Evolutionary conservation across 2,329 filamentous ascomycete genomes (phyloP).

Genomic region (Aschersonia sp.): DNA sequence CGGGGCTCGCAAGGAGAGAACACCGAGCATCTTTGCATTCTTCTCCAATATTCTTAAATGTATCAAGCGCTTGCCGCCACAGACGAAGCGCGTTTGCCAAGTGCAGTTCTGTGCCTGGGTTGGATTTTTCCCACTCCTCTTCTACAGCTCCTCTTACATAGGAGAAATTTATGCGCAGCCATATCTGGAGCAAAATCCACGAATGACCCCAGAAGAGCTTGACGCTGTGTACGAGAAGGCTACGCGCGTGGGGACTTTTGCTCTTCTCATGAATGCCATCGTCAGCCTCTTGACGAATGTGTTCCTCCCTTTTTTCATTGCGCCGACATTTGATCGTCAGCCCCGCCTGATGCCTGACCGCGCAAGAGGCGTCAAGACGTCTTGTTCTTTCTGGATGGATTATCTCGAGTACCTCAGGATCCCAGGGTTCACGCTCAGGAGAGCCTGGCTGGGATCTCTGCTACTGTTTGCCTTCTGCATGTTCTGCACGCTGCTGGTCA

Average conservation of each 20-base stretch:
- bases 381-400: slow-evolving; percentile 13
- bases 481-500: slow-evolving; percentile 70
- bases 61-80: slow-evolving; percentile 63
- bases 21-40: slow-evolving; percentile 59
- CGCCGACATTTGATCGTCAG: slow-evolving; percentile 56
- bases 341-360: slow-evolving; percentile 9
- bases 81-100: slow-evolving; percentile 68
- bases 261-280: slow-evolving; percentile 75
- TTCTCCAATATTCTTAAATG: slow-evolving; percentile 67
- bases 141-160: slow-evolving; percentile 90
- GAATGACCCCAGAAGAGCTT: slow-evolving; percentile 64
- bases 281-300: slow-evolving; percentile 73
- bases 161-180: slow-evolving; percentile 87
- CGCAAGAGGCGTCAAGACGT: background rate
- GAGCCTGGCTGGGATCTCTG: slow-evolving; percentile 75
- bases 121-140: slow-evolving; percentile 89
- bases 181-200: slow-evolving; percentile 59
- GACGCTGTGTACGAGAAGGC: slow-evolving; percentile 71
- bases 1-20: slow-evolving; percentile 41
- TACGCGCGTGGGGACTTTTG: slow-evolving; percentile 78
- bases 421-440: slow-evolving; percentile 71
- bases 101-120: slow-evolving; percentile 85
- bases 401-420: slow-evolving; percentile 55
- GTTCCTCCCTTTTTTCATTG: slow-evolving; percentile 71
- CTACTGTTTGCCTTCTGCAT: slow-evolving; percentile 73